These are phyloP conservation scores for Paspalum vaginatum DNA, from an alignment of 176 grass and related monocot species.

Conservation along the genomic window DNA sequence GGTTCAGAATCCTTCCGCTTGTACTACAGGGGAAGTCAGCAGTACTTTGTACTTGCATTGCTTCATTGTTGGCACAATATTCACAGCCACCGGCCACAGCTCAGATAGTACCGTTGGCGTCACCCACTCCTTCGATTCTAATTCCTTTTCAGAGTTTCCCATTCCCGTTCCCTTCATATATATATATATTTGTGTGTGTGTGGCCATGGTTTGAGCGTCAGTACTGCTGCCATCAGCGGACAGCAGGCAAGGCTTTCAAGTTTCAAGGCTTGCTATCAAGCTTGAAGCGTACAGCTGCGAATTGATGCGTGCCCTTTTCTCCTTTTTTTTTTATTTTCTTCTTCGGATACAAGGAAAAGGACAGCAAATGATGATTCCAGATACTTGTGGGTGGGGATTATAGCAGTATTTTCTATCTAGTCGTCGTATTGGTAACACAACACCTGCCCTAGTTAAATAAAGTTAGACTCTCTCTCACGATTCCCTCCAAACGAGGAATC, in stretches of 20 bases:
- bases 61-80: too few species aligned
- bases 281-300: not conserved
- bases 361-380: not conserved
- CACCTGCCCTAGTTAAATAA: not conserved
- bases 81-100: too few species aligned
- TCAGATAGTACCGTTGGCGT: too few species aligned
- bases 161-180: too few species aligned
- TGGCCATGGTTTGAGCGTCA: not conserved
- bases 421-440: not conserved
- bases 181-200: not conserved
- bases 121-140: not conserved
- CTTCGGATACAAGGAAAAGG: conserved; percentile 9
- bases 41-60: too few species aligned
- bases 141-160: not conserved
- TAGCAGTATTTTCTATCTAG: not conserved
- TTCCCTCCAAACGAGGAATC: too few species aligned
- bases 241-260: not conserved
- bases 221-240: not conserved
- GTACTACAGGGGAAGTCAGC: not conserved
- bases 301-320: not conserved
- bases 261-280: not conserved
- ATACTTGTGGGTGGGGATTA: not conserved
- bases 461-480: too few species aligned
- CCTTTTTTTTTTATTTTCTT: not conserved
- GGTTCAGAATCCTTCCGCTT: too few species aligned